Percentiles rank a stretch among this genome's conserved stretches.
Conservation (phyloP, 345 rosid genomes). For the Pistacia atlantica region DNA sequence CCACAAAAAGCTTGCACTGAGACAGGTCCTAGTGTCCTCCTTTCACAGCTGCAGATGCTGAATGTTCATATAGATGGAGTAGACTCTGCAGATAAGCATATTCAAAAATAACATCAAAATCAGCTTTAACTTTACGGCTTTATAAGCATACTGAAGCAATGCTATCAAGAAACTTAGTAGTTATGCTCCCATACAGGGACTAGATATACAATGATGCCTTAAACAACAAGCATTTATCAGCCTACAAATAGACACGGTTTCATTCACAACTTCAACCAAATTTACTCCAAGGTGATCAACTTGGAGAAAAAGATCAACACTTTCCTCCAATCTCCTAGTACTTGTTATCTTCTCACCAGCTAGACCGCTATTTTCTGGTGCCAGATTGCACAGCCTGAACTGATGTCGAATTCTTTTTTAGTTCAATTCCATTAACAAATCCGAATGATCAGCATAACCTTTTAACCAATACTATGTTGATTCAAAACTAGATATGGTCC, state of each 20-base stretch:
- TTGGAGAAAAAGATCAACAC: background rate
- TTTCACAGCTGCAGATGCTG: constrained; percentile 20
- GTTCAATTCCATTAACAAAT: background rate
- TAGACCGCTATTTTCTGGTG: background rate
- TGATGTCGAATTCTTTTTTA: background rate
- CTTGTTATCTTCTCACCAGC: background rate
- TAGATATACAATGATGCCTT: background rate
- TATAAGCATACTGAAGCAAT: background rate
- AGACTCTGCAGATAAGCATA: constrained; percentile 19
- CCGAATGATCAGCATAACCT: background rate
- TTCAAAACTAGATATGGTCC: background rate
- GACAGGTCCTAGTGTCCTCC: constrained; percentile 1
- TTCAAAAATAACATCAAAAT: background rate
- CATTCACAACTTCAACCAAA: background rate
- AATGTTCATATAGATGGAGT: constrained; percentile 15
- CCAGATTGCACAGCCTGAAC: background rate
- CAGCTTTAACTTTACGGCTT: constrained; percentile 2
- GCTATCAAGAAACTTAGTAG: background rate
- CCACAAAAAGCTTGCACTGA: background rate
- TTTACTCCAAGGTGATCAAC: no score
- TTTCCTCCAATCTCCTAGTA: background rate
- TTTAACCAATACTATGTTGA: background rate
- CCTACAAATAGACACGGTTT: background rate
- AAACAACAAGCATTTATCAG: background rate
- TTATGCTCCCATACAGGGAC: background rate